A percentile compares a stretch with the other conserved stretches of the same genome.
phyloP scores from a whole-genome alignment of 306 rosid genomes.

The Pterocarpus santalinus region DNA sequence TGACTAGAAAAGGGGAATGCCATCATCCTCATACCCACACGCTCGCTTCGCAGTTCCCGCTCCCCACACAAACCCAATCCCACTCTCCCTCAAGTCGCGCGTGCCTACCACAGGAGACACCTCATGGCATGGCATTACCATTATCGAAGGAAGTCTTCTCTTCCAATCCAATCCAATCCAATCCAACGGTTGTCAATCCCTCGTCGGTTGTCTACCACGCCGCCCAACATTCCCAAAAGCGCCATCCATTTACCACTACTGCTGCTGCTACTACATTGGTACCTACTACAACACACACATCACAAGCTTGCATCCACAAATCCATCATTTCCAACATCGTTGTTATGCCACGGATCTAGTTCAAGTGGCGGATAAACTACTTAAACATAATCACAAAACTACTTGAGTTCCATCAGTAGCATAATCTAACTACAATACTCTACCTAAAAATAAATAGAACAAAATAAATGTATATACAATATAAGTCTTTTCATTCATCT shows the following conservation, averaged over 20 bases:
- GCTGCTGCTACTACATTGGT: no score
- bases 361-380: no score
- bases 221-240: constrained; percentile 45
- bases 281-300: no score
- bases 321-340: no score
- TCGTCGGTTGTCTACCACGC: constrained; percentile 38
- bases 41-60: constrained; percentile 59
- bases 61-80: constrained; percentile 22
- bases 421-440: not conserved
- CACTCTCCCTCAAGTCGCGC: constrained; percentile 4
- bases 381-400: no score
- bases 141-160: constrained; percentile 13
- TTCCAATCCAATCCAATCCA: not conserved
- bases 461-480: constrained; percentile 17
- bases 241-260: no score
- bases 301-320: no score
- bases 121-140: not conserved
- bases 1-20: constrained; percentile 52
- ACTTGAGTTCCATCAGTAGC: not conserved
- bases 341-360: no score
- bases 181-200: constrained; percentile 43
- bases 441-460: not conserved
- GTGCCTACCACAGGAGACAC: not conserved
- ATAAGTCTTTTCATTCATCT: not conserved
- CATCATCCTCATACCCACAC: constrained; percentile 65